phyloP scores from a whole-genome alignment of 768 basidiomycete species.

The Gautieria morchelliformis region DNA sequence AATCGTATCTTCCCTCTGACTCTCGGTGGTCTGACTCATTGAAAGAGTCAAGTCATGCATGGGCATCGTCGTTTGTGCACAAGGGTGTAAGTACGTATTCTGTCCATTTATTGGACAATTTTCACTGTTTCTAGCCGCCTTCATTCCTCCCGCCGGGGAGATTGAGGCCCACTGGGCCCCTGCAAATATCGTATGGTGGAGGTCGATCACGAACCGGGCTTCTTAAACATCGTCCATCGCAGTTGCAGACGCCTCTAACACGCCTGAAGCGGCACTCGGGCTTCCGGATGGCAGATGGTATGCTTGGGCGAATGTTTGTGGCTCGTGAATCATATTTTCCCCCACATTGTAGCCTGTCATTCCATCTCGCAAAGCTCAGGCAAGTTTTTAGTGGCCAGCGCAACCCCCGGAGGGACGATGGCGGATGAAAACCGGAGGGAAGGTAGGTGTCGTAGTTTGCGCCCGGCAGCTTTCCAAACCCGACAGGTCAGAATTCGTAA shows the following conservation, averaged over 20 bases:
- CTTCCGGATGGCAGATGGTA: constrained; percentile 9
- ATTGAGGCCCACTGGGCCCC: neutral
- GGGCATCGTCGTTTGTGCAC: neutral
- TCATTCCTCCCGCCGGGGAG: neutral
- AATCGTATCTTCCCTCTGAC: neutral
- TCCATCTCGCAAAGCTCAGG: neutral
- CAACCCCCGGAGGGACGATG: constrained; percentile 1
- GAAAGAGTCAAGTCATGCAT: neutral
- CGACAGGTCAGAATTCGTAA: neutral
- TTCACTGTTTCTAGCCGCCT: neutral
- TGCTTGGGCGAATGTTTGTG: neutral
- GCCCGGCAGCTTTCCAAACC: neutral
- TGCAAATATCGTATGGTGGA: neutral
- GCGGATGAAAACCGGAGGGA: neutral
- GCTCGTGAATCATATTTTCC: neutral
- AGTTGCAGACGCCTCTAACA: neutral
- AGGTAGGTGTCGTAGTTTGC: neutral
- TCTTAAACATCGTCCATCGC: neutral
- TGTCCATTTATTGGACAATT: neutral
- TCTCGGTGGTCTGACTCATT: neutral
- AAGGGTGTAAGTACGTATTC: neutral
- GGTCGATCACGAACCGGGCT: neutral
- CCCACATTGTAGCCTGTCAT: neutral
- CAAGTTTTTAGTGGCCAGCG: neutral
- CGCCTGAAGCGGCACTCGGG: neutral